Base-by-base conservation (phyloP, 2,329 filamentous ascomycete species). In the Talaromyces sp. region DNA sequence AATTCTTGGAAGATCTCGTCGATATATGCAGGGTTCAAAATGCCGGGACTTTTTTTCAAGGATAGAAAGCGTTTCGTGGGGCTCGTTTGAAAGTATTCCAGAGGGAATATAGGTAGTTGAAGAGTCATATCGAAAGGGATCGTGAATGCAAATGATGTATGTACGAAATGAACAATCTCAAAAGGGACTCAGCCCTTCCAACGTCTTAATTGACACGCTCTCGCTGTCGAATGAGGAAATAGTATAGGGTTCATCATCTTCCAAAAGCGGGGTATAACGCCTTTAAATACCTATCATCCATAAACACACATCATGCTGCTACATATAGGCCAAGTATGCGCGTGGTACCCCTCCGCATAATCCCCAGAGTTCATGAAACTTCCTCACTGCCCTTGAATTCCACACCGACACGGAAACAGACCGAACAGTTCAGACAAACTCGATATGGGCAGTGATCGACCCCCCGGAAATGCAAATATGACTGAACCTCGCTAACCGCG, bases 81-180 rank as follows among this genome's bases (percentile, higher is more conserved):
- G 3, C 46, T 59, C 17, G 50, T 36, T 30, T 55, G 51, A 35
- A 52, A 52, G 24, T 41, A 53, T 17, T 55, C 46, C 22, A 55
- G 36, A 1, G 54, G 41, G 22, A 59, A 30, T 10, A 51, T 57
- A 11, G 57, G 54, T 7, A 57, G 49, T 50, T 56, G 54, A 33
- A 59, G 16, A 17, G 36, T 49, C 47, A 49, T 49, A 8, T 24
- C 30, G 33, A 20, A 27, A 16, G 2, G 5, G 17, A 5, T 48
- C 24, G 20, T 35, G 22, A 16, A 13, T 8, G 7, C 3, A n/a
- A 22, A 20, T 3, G 13, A 2, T 4, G 14, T 5, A 16, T 35
- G n/a, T 19, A 16, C 22, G 24, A 27, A 27, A 27, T 27, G 24
- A 9, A 9, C 24, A 27, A 27, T 27, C 4, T 27, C 24, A 9